Evolutionary conservation across 73 alveolate genomes (phyloP).

Genomic region (Paramecium caudatum): DNA sequence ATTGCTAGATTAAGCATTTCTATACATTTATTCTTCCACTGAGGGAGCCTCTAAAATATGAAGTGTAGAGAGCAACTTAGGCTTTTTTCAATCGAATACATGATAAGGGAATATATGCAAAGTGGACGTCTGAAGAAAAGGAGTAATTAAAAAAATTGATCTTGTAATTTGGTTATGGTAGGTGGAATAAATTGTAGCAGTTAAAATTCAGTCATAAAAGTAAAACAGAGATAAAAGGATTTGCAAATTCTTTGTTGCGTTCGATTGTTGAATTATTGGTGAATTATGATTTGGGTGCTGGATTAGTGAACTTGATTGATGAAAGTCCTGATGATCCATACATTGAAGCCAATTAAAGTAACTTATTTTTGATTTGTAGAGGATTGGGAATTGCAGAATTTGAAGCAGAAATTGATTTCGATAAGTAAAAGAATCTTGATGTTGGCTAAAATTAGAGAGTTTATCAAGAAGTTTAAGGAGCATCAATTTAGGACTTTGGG

Average conservation of each 20-base stretch:
- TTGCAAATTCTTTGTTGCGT: conserved; percentile 94
- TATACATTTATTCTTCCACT: conserved; percentile 19
- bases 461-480: conserved; percentile 92
- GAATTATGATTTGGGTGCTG: conserved; percentile 88
- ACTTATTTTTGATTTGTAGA: conserved; percentile 67
- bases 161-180: conserved; percentile 70
- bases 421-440: conserved; percentile 97
- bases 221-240: conserved; percentile 92
- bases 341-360: conserved; percentile 83
- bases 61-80: background rate
- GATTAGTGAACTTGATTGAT: conserved; percentile 92
- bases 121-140: conserved; percentile 79
- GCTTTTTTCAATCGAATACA: conserved; percentile 48
- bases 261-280: conserved; percentile 89
- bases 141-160: conserved; percentile 78
- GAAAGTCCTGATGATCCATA: conserved; percentile 97
- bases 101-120: conserved; percentile 67
- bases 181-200: conserved; percentile 78
- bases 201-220: conserved; percentile 85
- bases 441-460: conserved; percentile 87
- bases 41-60: conserved; percentile 61
- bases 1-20: background rate
- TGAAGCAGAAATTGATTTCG: conserved; percentile 97
- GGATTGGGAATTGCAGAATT: conserved; percentile 96
- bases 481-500: conserved; percentile 83